Evolutionary conservation across 768 basidiomycete species (phyloP).

Genomic region (Krasilnikovozyma curviuscula): DNA sequence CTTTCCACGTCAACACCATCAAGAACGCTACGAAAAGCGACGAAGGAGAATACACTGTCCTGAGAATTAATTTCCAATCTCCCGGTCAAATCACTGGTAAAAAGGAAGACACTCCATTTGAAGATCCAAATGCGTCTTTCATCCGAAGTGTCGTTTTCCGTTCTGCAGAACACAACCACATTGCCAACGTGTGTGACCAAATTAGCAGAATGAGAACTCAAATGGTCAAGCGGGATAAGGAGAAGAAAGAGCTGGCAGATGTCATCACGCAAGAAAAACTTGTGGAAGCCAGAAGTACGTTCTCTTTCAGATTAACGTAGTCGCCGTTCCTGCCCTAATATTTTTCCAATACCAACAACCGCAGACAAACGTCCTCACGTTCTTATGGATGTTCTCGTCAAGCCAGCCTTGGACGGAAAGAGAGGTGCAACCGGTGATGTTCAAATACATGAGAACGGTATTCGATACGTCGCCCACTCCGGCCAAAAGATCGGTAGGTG

Average conservation of each 20-base stretch:
- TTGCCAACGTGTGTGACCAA: constrained; percentile 69
- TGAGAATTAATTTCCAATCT: constrained; percentile 95
- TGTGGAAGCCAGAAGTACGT: constrained; percentile 57
- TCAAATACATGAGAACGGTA: constrained; percentile 92
- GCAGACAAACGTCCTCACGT: constrained; percentile 49
- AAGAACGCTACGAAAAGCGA: constrained; percentile 97
- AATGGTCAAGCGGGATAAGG: constrained; percentile 88
- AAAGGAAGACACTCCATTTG: constrained; percentile 97
- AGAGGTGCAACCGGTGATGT: constrained; percentile 79
- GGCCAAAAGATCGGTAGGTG: constrained; percentile 75
- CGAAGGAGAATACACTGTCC: constrained; percentile 80
- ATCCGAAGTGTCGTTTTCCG: constrained; percentile 89
- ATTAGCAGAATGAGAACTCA: constrained; percentile 93
- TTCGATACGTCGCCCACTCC: constrained; percentile 71
- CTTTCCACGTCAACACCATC: constrained; percentile 95
- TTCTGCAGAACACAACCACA: constrained; percentile 69
- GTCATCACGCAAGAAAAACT: constrained; percentile 87
- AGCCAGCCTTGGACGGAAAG: constrained; percentile 87
- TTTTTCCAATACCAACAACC: constrained; percentile 1
- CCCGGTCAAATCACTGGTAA: constrained; percentile 93
- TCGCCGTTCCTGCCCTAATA: neutral
- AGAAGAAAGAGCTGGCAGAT: constrained; percentile 96
- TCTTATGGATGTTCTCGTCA: constrained; percentile 76
- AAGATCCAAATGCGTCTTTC: constrained; percentile 89
- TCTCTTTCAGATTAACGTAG: neutral